Evolutionary conservation across 2,329 filamentous ascomycete genomes (phyloP), one percentile per base, ranked within the genome.

Genomic region (Penicillium sumatraense): DNA sequence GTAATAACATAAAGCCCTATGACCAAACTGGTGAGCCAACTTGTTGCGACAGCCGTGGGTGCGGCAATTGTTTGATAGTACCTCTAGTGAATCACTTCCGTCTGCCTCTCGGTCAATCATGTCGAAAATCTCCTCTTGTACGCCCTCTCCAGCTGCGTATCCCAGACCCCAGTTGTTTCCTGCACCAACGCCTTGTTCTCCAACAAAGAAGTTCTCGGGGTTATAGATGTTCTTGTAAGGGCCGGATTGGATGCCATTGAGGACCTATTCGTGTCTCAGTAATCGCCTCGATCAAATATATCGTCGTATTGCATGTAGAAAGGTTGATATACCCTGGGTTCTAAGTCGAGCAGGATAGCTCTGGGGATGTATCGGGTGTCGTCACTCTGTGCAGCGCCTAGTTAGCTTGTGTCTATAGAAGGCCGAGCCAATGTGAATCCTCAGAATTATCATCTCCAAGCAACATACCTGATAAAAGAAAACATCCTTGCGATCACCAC

Each of bases 211-310:
- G 81, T 99, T 99, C 77, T 99, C 95, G 0, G 95, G 95, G 73
- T 99, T 99, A 84, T 99, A 99, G 57, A 99, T 99, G 74, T 99
- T 98, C 75, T 89, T 91, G 81, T 99, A 99, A 0, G 93, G 88
- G 1, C 95, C 92, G 9, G 88, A 89, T 78, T 98, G 93, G 65
- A 99, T 99, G 58, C 87, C 81, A 72, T 98, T 90, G 70, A 99
- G 89, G 60, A 98, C 89, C 87, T 84, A 60, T 40, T 53, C n/a
- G 5, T 11, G 27, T 33, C 44, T 56, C 48, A 58, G 49, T 40
- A 16, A 61, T 29, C 27, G 42, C n/a, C 9, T 46, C n/a, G 23
- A 14, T 13, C 18, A 13, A 20, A 18, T 14, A 9, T 4, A 46
- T 14, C 24, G 16, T 27, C 23, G 40, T n/a, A n/a, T n/a, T n/a